Conservation (phyloP, 1,139 yeast genomes). For the Kurtzmaniella natalensis region DNA sequence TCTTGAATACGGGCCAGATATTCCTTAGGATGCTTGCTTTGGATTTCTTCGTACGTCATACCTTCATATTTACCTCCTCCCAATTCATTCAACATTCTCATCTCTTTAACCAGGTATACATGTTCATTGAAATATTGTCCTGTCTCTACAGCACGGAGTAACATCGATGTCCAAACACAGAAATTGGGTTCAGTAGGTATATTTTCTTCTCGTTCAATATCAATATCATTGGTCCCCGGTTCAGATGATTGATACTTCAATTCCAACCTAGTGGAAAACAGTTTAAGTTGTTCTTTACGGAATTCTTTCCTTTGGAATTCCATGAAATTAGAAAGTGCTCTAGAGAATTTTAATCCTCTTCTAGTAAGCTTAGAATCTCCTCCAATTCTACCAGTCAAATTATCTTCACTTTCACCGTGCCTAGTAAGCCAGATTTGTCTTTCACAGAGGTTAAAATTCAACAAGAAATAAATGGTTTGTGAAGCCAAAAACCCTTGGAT, state of each 20-base stretch:
- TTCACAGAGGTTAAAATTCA: constrained; percentile 86
- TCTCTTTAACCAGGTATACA: constrained; percentile 75
- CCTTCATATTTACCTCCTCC: constrained; percentile 94
- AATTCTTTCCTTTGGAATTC: constrained; percentile 68
- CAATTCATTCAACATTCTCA: constrained; percentile 89
- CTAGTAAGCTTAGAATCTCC: constrained; percentile 82
- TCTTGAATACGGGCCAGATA: constrained; percentile 70
- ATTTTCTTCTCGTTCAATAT: constrained; percentile 26
- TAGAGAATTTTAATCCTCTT: constrained; percentile 72
- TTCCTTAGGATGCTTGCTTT: constrained; percentile 66
- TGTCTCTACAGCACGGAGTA: constrained; percentile 72
- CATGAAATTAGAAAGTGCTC: constrained; percentile 71
- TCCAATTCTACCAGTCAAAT: constrained; percentile 80
- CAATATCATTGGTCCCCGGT: constrained; percentile 15
- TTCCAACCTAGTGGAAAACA: constrained; percentile 42
- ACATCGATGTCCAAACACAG: constrained; percentile 92
- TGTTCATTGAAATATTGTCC: constrained; percentile 70
- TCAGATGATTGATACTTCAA: constrained; percentile 32
- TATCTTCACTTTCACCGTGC: constrained; percentile 89
- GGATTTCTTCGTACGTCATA: constrained; percentile 82
- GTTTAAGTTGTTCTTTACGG: constrained; percentile 56
- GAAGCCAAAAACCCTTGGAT: constrained; percentile 92
- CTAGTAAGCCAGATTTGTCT: constrained; percentile 94
- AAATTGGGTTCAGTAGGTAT: constrained; percentile 64
- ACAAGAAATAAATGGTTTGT: constrained; percentile 83